Base-by-base conservation (phyloP, 2,329 filamentous ascomycete genomes). In the Neurospora sp. region DNA sequence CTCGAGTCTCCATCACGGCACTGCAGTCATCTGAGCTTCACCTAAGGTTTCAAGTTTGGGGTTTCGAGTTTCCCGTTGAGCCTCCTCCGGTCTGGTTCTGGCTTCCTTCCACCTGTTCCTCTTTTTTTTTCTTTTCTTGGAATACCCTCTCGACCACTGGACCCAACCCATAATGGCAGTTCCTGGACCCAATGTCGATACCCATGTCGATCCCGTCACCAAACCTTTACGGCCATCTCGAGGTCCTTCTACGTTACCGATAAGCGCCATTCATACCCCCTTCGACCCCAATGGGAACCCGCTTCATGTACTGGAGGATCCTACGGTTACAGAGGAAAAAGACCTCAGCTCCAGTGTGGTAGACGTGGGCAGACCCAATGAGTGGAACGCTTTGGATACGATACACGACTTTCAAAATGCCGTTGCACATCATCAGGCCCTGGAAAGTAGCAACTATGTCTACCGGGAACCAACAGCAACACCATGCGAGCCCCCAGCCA, bases 371-470 rank as follows among this genome's bases (percentile, higher is more conserved):
- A 15, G 10, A 12, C 36, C 67, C 10, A 41, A 46, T 66, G 70
- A 67, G 57, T 70, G 66, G 69, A 23, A 38, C 62, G 62, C 67
- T 71, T 71, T 71, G 69, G 73, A 72, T 71, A 70, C 33, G 23
- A 67, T 70, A 39, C 46, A 68, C 37, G 41, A 38, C 15, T 68
- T 65, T 69, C 69, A 69, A 57, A 68, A 70, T 65, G 66, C 39
- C 19, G 65, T 68, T 62, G 36, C 71, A 62, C 69, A 69, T 52
- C 67, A 72, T 37, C 71, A 72, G n/a, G 69, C 70, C 40, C 69
- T 71, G 71, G 71, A 68, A 17, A 71, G 70, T 66, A 70, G 62
- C 66, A 71, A 71, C 65, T 69, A 70, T 70, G 57, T 69, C 62
- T 66, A 67, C 39, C 66, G 46, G 23, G 43, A 62, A 62, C 28